Evolutionary conservation across 208 protist species (phyloP).

Genomic region (Leishmania tarentolae): DNA sequence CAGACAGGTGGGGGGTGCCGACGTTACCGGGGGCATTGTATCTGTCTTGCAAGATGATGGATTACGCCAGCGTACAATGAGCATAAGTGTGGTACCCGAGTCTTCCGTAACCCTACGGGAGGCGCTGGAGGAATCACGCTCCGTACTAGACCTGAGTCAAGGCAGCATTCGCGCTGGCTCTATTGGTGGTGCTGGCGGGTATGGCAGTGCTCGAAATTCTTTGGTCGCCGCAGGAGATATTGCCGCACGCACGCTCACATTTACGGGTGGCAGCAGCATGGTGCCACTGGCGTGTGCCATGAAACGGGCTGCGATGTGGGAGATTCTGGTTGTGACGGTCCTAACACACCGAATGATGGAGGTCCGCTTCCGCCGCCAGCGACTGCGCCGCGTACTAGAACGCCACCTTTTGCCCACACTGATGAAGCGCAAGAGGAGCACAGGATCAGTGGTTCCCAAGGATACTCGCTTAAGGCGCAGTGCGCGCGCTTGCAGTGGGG

Average conservation of each 20-base stretch:
- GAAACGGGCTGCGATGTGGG: constrained; percentile 86
- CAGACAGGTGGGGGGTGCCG: not conserved
- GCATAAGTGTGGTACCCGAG: constrained; percentile 19
- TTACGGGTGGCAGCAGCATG: constrained; percentile 37
- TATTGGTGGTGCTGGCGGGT: not conserved
- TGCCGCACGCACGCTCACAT: constrained; percentile 7
- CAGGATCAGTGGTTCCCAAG: constrained; percentile 42
- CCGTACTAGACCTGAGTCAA: constrained; percentile 10
- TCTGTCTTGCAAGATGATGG: not conserved
- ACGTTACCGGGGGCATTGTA: not conserved
- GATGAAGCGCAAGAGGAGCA: constrained; percentile 50
- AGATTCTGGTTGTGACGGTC: constrained; percentile 48
- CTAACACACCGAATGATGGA: constrained; percentile 44
- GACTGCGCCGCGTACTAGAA: constrained; percentile 65
- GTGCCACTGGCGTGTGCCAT: constrained; percentile 52
- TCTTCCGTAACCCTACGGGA: constrained; percentile 30
- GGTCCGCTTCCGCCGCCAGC: constrained; percentile 46
- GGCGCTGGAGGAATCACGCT: constrained; percentile 24
- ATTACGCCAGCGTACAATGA: constrained; percentile 8
- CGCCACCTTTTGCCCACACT: constrained; percentile 66
- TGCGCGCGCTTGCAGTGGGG: not conserved
- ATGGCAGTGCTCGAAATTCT: not conserved
- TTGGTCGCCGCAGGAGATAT: constrained; percentile 8
- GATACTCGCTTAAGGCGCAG: not conserved
- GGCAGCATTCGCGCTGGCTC: not conserved